Evolutionary conservation across 2,329 filamentous ascomycete species (phyloP).

Genomic region (Furcasterigmium sp.): DNA sequence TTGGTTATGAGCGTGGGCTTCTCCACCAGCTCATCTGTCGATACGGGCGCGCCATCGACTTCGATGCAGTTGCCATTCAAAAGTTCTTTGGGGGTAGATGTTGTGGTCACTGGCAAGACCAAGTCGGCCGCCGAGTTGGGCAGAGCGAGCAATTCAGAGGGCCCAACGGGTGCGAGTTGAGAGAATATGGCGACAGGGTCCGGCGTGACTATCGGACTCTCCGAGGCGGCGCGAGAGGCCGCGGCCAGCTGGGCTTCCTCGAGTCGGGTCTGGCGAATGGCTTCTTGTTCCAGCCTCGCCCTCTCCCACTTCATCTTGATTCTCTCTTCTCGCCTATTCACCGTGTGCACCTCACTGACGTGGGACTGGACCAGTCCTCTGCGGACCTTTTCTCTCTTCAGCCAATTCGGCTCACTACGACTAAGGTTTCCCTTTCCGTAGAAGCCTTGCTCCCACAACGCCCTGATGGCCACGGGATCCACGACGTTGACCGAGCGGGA

Average conservation of each 20-base stretch:
- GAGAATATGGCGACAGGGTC: background rate
- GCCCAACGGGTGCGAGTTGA: slow-evolving; percentile 27
- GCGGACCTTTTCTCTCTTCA: slow-evolving; percentile 73
- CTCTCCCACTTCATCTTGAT: slow-evolving; percentile 84
- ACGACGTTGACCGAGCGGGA: slow-evolving; percentile 82
- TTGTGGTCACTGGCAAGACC: background rate
- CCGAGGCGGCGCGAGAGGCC: background rate
- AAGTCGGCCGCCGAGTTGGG: slow-evolving; percentile 43
- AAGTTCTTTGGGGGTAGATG: slow-evolving; percentile 1
- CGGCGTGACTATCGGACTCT: background rate
- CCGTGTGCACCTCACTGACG: slow-evolving; percentile 80
- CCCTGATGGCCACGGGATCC: slow-evolving; percentile 68
- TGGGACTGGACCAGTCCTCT: slow-evolving; percentile 57
- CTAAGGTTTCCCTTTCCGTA: slow-evolving; percentile 93
- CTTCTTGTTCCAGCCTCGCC: slow-evolving; percentile 80
- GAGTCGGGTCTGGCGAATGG: slow-evolving; percentile 63
- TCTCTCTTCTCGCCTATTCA: slow-evolving; percentile 71
- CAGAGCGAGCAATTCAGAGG: slow-evolving; percentile 42
- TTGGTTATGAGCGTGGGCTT: too few species aligned
- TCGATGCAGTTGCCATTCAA: slow-evolving; percentile 11
- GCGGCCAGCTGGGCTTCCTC: slow-evolving; percentile 33
- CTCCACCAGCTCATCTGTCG: too few species aligned
- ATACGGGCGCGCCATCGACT: background rate
- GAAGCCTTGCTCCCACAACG: slow-evolving; percentile 94
- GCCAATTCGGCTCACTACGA: slow-evolving; percentile 91